Base-by-base conservation (phyloP, 2,329 filamentous ascomycete genomes). In the Aureobasidium pullulans region DNA sequence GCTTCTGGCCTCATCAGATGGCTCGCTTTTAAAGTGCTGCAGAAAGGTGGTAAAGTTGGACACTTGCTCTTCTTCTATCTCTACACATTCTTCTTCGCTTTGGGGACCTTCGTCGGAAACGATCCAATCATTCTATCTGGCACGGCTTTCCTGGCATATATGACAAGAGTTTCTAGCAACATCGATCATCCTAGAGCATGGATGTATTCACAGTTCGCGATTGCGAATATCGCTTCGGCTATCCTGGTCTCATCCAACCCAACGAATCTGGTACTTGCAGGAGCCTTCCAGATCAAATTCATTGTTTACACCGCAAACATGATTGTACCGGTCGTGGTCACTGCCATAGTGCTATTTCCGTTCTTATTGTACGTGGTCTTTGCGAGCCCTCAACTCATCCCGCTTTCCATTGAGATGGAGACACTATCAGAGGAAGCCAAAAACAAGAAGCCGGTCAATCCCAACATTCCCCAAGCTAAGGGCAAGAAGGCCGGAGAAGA, bases 221-320 rank as follows among this genome's bases (percentile, higher is more conserved):
- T 89, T 1, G 86, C 86, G 54, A 90, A 90, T 62, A 87, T 90
- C 49, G 84, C 84, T 1, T 90, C 87, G 0, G 86, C 88, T 0
- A 88, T 90, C 28, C 76, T 91, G 11, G 88, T 91, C 9, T 90
- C 87, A 0, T 90, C 87, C 0, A 90, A 90, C 61, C 88, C 88
- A 0, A 90, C 88, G 2, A 90, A 90, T 59, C 79, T 90, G 7
- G 87, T 90, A 0, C 78, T 90, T 0, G 86, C 87, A 0, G 86
- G 87, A 4, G 87, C 87, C 2, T 90, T 90, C 66, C 67, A 81
- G 3, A 85, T 90, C 73, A 86, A 81, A 53, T 90, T 90, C 69
- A 82, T 90, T 67, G 77, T 82, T 42, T 90, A 90, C 67, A 89
- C 86, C 0, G 86, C 84, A n/a, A 88, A 90, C 67, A 87, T 90